Percentiles rank a stretch among this genome's conserved stretches.
phyloP scores from a whole-genome alignment of 2,329 filamentous ascomycete genomes.

The Metarhizium sp. region DNA sequence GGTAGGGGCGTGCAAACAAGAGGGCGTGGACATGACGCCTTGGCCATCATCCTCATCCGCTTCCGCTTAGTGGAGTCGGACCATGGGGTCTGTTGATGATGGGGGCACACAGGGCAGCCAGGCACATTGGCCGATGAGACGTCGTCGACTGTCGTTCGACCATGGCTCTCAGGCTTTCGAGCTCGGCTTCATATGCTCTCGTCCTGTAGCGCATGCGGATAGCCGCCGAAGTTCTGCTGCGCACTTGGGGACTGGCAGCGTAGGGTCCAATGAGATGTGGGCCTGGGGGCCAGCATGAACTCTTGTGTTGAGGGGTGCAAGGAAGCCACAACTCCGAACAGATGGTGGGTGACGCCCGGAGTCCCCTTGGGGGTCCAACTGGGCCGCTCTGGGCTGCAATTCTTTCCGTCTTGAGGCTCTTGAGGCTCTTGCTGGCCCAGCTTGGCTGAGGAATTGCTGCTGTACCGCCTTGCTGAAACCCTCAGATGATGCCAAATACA shows the following conservation, averaged over 20 bases:
- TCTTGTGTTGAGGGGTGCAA: neutral
- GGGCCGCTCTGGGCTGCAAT: neutral
- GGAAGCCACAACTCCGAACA: neutral
- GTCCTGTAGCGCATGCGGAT: slow-evolving; percentile 21
- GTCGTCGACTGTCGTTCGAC: neutral
- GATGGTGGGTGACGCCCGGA: neutral
- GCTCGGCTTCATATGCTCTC: slow-evolving; percentile 8
- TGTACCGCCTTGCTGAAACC: neutral
- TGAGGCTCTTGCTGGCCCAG: neutral
- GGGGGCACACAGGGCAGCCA: slow-evolving; percentile 2
- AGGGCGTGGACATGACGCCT: neutral
- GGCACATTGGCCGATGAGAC: neutral
- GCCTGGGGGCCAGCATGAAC: slow-evolving; percentile 2
- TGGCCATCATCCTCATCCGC: neutral
- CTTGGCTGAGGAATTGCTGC: neutral
- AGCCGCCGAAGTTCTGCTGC: slow-evolving; percentile 17
- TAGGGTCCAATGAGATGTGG: slow-evolving; percentile 2
- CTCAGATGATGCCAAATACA: neutral
- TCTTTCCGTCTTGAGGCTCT: neutral
- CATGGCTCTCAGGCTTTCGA: neutral
- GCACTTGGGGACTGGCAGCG: slow-evolving; percentile 1
- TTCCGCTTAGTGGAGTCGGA: neutral
- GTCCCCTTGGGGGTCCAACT: neutral
- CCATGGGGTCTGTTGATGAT: neutral
- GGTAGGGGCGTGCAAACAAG: neutral